A percentile compares a stretch with the other conserved stretches of the same genome.
Conservation (phyloP, 2,329 filamentous ascomycete species). For the Phaeoacremonium minimum region DNA sequence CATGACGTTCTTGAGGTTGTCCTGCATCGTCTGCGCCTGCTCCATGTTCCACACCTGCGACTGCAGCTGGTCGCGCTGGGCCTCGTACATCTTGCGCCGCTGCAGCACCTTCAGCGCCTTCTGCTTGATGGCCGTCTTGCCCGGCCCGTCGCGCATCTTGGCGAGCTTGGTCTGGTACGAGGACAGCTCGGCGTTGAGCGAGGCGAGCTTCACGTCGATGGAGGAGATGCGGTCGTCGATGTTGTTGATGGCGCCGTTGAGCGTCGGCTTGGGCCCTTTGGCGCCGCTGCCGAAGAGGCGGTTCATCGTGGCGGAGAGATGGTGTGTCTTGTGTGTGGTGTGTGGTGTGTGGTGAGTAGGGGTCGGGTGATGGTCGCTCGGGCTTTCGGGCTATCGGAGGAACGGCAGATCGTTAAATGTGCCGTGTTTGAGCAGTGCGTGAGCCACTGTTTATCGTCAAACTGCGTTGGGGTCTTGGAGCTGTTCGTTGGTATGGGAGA, state of each 20-base stretch:
- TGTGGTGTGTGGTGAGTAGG: not conserved
- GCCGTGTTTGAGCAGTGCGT: no score
- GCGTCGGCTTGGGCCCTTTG: constrained; percentile 83
- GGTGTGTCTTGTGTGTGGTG: not conserved
- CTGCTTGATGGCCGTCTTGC: constrained; percentile 86
- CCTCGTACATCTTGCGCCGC: constrained; percentile 90
- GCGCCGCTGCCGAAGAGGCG: constrained; percentile 89
- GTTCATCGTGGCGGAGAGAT: constrained; percentile 70
- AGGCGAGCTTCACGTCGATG: constrained; percentile 91
- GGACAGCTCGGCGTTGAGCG: constrained; percentile 83
- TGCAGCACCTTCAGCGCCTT: constrained; percentile 94
- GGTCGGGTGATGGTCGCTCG: no score
- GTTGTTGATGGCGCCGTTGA: constrained; percentile 77
- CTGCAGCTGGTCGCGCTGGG: constrained; percentile 88
- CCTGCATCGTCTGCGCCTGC: constrained; percentile 96
- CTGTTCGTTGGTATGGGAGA: no score
- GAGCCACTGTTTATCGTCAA: no score
- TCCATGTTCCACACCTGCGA: constrained; percentile 99
- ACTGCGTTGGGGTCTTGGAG: no score
- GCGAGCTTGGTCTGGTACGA: constrained; percentile 83
- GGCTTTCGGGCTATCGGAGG: no score
- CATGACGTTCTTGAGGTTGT: constrained; percentile 98
- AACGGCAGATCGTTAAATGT: no score
- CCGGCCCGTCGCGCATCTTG: constrained; percentile 94
- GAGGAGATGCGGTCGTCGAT: constrained; percentile 80